phyloP scores from a whole-genome alignment of 306 rosid genomes.

The Vicia faba region DNA sequence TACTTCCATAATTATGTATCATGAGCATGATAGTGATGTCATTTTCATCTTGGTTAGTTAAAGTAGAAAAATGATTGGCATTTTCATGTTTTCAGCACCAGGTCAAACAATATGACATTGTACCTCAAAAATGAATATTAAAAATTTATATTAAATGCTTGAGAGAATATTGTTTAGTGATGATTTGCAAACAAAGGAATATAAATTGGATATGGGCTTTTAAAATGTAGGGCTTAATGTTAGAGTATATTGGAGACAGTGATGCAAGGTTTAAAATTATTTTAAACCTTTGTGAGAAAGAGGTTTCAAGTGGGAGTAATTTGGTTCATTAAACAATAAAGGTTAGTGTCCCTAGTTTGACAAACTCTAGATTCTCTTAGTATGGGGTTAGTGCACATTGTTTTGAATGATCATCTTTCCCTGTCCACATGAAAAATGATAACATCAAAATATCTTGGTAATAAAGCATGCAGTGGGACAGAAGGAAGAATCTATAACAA shows the following conservation, averaged over 20 bases:
- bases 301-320: constrained; percentile 52
- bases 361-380: constrained; percentile 52
- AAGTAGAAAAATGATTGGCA: constrained; percentile 40
- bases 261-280: constrained; percentile 40
- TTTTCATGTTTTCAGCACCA: constrained; percentile 33
- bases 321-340: constrained; percentile 44
- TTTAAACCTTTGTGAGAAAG: constrained; percentile 41
- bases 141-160: constrained; percentile 4
- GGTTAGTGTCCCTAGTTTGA: constrained; percentile 53
- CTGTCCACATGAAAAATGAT: constrained; percentile 46
- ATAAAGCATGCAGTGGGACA: constrained; percentile 43
- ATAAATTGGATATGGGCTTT: constrained; percentile 19
- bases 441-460: constrained; percentile 42
- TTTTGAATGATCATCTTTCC: constrained; percentile 44
- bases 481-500: constrained; percentile 48
- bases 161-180: constrained; percentile 32
- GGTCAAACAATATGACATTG: constrained; percentile 43
- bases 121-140: constrained; percentile 36
- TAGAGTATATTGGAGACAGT: constrained; percentile 49
- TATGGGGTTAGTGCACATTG: constrained; percentile 36
- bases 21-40: constrained; percentile 27
- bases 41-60: constrained; percentile 15
- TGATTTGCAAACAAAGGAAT: constrained; percentile 33
- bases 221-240: constrained; percentile 37
- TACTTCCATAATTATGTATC: neutral